These are phyloP conservation scores for Globisporangium nagaii DNA, from an alignment of 352 stramenopile genomes.

Conservation along the genomic window DNA sequence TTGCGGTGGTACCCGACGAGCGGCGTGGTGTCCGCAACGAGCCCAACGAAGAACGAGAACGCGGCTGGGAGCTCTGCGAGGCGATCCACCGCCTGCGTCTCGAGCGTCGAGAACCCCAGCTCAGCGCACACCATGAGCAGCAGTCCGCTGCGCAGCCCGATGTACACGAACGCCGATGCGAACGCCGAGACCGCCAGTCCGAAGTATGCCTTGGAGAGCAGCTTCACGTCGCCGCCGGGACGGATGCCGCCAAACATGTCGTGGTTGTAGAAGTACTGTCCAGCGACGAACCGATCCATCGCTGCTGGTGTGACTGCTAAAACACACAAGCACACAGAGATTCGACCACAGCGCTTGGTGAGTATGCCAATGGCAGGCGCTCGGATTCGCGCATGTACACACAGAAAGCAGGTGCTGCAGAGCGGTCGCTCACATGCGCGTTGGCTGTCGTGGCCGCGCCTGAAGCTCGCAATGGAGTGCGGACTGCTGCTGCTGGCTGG, in stretches of 20 bases:
- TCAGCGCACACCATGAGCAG: slow-evolving; percentile 10
- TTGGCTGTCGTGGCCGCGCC: too few relatives aligned
- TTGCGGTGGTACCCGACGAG: slow-evolving; percentile 64
- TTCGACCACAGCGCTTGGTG: background rate
- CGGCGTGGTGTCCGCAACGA: slow-evolving; percentile 54
- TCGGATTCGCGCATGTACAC: too few relatives aligned
- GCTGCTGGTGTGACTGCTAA: background rate
- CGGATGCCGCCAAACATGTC: slow-evolving; percentile 17
- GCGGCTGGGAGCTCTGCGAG: slow-evolving; percentile 30
- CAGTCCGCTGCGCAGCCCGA: slow-evolving; percentile 11
- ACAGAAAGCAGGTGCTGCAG: too few relatives aligned
- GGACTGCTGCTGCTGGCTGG: background rate
- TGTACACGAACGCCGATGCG: slow-evolving; percentile 16
- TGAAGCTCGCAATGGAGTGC: background rate
- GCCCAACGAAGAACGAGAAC: slow-evolving; percentile 69
- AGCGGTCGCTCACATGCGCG: too few relatives aligned
- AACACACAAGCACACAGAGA: background rate
- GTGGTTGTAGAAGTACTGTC: slow-evolving; percentile 21
- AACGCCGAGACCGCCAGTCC: slow-evolving; percentile 14
- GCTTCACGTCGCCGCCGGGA: slow-evolving; percentile 3
- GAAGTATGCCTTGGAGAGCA: slow-evolving; percentile 12
- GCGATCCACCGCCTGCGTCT: slow-evolving; percentile 23
- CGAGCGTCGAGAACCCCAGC: slow-evolving; percentile 4
- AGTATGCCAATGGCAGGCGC: too few relatives aligned
- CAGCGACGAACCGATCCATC: slow-evolving; percentile 15